Percentiles rank a stretch among this genome's conserved stretches.
phyloP scores from a whole-genome alignment of 768 basidiomycete genomes.

The Rhizopogon rudus region DNA sequence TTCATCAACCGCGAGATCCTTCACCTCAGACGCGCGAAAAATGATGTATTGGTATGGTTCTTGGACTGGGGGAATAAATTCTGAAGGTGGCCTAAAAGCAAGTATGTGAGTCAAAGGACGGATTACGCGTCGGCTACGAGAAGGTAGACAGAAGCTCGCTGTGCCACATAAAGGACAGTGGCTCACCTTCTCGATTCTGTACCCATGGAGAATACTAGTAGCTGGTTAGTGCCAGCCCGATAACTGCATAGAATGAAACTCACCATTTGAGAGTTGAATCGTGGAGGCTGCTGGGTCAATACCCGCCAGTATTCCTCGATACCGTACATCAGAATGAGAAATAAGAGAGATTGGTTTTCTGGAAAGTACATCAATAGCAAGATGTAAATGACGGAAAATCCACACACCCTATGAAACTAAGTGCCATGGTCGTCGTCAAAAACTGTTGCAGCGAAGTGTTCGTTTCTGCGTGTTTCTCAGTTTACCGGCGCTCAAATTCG shows the following conservation, averaged over 20 bases:
- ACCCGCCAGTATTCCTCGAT: slow-evolving; percentile 81
- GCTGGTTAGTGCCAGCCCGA: background rate
- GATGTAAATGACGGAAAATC: background rate
- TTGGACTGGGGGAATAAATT: slow-evolving; percentile 80
- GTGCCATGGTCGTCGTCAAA: slow-evolving; percentile 46
- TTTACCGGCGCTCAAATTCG: slow-evolving; percentile 7
- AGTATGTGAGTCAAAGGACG: slow-evolving; percentile 16
- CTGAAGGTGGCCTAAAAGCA: slow-evolving; percentile 51
- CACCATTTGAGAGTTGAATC: slow-evolving; percentile 85
- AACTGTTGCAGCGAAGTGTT: slow-evolving; percentile 2
- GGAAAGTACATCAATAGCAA: slow-evolving; percentile 13
- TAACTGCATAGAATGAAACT: slow-evolving; percentile 4
- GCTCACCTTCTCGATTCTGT: slow-evolving; percentile 79
- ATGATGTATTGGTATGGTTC: slow-evolving; percentile 88
- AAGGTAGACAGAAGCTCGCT: background rate
- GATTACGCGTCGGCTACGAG: slow-evolving; percentile 5
- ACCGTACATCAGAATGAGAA: slow-evolving; percentile 88
- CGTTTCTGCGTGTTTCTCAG: slow-evolving; percentile 7
- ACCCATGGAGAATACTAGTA: slow-evolving; percentile 77
- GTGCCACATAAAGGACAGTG: slow-evolving; percentile 1
- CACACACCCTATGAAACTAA: slow-evolving; percentile 70
- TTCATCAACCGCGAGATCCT: slow-evolving; percentile 84
- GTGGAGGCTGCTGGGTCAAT: slow-evolving; percentile 85
- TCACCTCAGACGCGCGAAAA: slow-evolving; percentile 86
- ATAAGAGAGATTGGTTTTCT: slow-evolving; percentile 89